phyloP scores from a whole-genome alignment of 2,329 filamentous ascomycete genomes.

The Zymoseptoria pseudotritici region DNA sequence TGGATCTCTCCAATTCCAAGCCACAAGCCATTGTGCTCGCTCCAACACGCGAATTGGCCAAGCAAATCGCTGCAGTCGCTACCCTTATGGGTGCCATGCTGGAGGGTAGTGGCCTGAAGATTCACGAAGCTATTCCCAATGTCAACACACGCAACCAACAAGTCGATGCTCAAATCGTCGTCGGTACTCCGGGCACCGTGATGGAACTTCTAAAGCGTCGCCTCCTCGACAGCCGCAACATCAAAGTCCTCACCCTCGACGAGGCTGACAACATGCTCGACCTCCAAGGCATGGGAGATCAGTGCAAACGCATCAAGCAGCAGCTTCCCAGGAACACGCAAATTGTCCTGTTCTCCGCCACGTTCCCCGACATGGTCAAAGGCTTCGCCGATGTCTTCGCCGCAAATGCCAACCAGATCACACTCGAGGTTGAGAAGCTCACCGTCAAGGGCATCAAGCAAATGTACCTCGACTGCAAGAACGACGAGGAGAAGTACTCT shows the following conservation, averaged over 20 bases:
- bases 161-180: slow-evolving; percentile 71
- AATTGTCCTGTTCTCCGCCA: slow-evolving; percentile 91
- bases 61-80: slow-evolving; percentile 85
- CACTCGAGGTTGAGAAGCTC: slow-evolving; percentile 79
- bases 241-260: slow-evolving; percentile 84
- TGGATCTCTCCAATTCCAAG: slow-evolving; percentile 63
- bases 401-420: slow-evolving; percentile 77
- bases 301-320: slow-evolving; percentile 81
- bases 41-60: slow-evolving; percentile 86
- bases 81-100: slow-evolving; percentile 78
- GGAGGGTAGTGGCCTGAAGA: slow-evolving; percentile 53
- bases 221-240: slow-evolving; percentile 61
- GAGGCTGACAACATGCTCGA: slow-evolving; percentile 99
- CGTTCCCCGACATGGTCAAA: slow-evolving; percentile 79
- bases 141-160: slow-evolving; percentile 59
- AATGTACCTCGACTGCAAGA: slow-evolving; percentile 89
- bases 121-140: slow-evolving; percentile 78
- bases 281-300: slow-evolving; percentile 87
- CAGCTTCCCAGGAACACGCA: slow-evolving; percentile 70
- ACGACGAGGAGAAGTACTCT: slow-evolving; percentile 76
- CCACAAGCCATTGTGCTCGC: slow-evolving; percentile 87
- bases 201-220: slow-evolving; percentile 75
- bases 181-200: slow-evolving; percentile 90
- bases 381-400: slow-evolving; percentile 78
- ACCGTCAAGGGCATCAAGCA: slow-evolving; percentile 97